phyloP scores from a whole-genome alignment of 805 yeast genomes.

The Barnettozyma vustinii region DNA sequence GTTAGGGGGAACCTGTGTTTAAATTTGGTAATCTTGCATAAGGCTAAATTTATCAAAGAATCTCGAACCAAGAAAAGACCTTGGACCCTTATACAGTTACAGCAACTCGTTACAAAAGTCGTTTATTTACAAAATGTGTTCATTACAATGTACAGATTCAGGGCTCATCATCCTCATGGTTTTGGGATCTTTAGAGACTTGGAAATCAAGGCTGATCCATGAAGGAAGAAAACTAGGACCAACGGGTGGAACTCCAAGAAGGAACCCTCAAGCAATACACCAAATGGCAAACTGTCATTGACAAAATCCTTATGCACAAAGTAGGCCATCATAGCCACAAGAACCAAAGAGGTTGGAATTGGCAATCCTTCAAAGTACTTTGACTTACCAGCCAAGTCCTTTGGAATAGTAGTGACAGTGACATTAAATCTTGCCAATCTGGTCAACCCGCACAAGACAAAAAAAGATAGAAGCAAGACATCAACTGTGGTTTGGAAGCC shows the following conservation, averaged over 20 bases:
- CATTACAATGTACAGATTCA: slow-evolving; percentile 1
- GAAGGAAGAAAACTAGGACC: slow-evolving; percentile 56
- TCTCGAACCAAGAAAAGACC: not conserved
- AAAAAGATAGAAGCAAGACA: slow-evolving; percentile 66
- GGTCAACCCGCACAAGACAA: slow-evolving; percentile 90
- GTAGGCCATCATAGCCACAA: slow-evolving; percentile 69
- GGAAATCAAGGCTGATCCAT: slow-evolving; percentile 89
- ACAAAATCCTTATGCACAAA: slow-evolving; percentile 51
- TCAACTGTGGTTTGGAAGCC: slow-evolving; percentile 86
- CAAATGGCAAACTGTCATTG: slow-evolving; percentile 57
- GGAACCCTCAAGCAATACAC: slow-evolving; percentile 49
- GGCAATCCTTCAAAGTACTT: slow-evolving; percentile 96
- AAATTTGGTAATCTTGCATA: not conserved
- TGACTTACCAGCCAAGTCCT: slow-evolving; percentile 81
- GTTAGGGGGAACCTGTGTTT: not conserved
- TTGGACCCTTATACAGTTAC: not conserved
- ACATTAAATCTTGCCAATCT: slow-evolving; percentile 95
- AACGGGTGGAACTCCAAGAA: slow-evolving; percentile 72
- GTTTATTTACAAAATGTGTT: not conserved
- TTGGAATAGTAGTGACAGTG: slow-evolving; percentile 88
- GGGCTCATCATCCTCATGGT: slow-evolving; percentile 33
- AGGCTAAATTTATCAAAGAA: not conserved
- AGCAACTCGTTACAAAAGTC: not conserved
- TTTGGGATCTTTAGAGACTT: slow-evolving; percentile 90
- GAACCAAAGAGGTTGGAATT: slow-evolving; percentile 77